Base-by-base conservation (phyloP, 192 early-diverging fungal species). In the Backusella liffmaniae region DNA sequence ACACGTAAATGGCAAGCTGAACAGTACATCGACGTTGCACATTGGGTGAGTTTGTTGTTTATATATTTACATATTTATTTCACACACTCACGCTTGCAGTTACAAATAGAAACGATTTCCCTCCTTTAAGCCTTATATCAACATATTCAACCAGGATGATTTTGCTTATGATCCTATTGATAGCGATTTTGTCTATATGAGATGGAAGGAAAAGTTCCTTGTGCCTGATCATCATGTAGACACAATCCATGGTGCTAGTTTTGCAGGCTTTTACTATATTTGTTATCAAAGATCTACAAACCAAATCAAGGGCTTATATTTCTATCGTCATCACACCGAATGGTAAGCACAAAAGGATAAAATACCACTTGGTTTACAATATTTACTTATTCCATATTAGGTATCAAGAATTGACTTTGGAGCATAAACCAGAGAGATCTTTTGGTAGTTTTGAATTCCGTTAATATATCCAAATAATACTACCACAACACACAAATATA, bases 181-280 rank as follows among this genome's bases (percentile, higher is more conserved):
- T 30, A 79, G 88, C 81, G 87, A 85, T 75, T 90, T 83, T 53
- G 84, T 96, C 15, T 96, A 93, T 80, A 96, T 96, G 95, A 87
- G 95, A 56, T 96, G 95, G 95, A 96, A 96, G 83, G 95, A 96
- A 74, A 92, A 92, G 77, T 96, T 96, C 70, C 77, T 96, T 34
- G 94, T 96, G 13, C 94, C 95, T 23, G 93, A 96, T 80, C 94
- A 96, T 79, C 83, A 83, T 62, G 89, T 96, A 10, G 87, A 86
- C 67, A 81, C 81, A 5, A 94, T 96, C 68, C 82, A 89, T 66
- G 95, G 95, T 16, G 95, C 95, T 2, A 94, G 92, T 46, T 96
- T 94, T 89, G 94, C 91, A 18, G 95, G 95, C 9, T 96, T 96
- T 67, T 96, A 96, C 77, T 96, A 95, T 75, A 94, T 91, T 82